Evolutionary conservation across 495 filamentous ascomycete genomes (phyloP).

Genomic region (Talaromyces thailandensis): DNA sequence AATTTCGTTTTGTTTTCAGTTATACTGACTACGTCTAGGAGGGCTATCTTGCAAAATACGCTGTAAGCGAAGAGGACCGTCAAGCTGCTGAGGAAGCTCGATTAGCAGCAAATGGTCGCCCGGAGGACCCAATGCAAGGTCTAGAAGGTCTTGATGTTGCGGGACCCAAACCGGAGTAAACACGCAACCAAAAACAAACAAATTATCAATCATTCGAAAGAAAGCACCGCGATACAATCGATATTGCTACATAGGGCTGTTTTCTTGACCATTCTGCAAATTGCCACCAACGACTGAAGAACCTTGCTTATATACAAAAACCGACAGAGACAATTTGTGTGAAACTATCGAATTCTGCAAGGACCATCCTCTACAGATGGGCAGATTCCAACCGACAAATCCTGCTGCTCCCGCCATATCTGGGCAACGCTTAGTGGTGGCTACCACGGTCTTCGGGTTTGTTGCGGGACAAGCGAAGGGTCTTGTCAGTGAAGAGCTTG

Average conservation of each 20-base stretch:
- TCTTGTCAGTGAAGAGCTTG: slow-evolving; percentile 85
- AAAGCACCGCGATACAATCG: slow-evolving; percentile 3
- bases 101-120: slow-evolving; percentile 37
- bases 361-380: not conserved
- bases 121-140: slow-evolving; percentile 90
- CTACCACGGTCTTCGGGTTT: slow-evolving; percentile 36
- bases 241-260: slow-evolving; percentile 5
- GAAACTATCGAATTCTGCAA: slow-evolving; percentile 6
- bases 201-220: not conserved
- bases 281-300: not conserved
- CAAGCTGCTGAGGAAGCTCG: slow-evolving; percentile 51
- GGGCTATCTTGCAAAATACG: slow-evolving; percentile 84
- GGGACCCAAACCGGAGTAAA: slow-evolving; percentile 73
- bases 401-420: not conserved
- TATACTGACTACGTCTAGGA: slow-evolving; percentile 50
- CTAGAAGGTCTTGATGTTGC: slow-evolving; percentile 89
- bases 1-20: slow-evolving; percentile 8
- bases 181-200: not conserved
- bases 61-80: slow-evolving; percentile 79
- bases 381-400: not conserved
- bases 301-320: slow-evolving; percentile 9
- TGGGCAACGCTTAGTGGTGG: slow-evolving; percentile 1
- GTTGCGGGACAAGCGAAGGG: slow-evolving; percentile 63
- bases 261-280: slow-evolving; percentile 4
- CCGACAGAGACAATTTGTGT: slow-evolving; percentile 5